These are phyloP conservation scores for Aspergillus saccharolyticus DNA, from an alignment of 495 filamentous ascomycete genomes.

Conservation along the genomic window DNA sequence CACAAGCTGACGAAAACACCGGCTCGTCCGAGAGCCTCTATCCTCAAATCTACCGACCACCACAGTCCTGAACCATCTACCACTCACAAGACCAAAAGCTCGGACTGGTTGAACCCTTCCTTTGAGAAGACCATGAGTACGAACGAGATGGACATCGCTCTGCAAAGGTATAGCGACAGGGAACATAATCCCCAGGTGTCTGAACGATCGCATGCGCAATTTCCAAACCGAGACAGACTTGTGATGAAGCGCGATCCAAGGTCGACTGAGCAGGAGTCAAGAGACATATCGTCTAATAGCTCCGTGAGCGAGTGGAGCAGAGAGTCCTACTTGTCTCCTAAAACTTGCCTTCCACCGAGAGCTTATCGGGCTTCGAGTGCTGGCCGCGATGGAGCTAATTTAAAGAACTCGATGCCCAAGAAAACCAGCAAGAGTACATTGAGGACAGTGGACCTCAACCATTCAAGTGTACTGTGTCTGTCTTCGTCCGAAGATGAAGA, in stretches of 20 bases:
- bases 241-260: conserved; percentile 16
- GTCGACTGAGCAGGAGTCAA: conserved; percentile 15
- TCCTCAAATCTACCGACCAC: neutral
- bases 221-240: conserved; percentile 25
- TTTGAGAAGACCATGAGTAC: conserved; percentile 33
- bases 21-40: conserved; percentile 13
- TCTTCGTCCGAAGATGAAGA: conserved; percentile 55
- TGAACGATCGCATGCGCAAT: conserved; percentile 10
- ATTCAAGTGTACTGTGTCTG: conserved; percentile 50
- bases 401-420: conserved; percentile 28
- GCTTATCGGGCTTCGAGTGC: conserved; percentile 10
- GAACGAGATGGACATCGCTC: conserved; percentile 36
- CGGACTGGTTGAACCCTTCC: conserved; percentile 27
- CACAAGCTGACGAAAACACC: conserved; percentile 29
- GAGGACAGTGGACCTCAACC: conserved; percentile 43
- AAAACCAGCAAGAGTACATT: conserved; percentile 43
- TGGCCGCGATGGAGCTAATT: conserved; percentile 8
- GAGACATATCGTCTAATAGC: conserved; percentile 17
- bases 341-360: conserved; percentile 3
- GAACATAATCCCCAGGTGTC: conserved; percentile 11
- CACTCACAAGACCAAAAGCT: conserved; percentile 19
- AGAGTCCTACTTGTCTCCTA: conserved; percentile 23
- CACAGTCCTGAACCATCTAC: conserved; percentile 15
- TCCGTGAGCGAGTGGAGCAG: conserved; percentile 20
- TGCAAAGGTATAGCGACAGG: conserved; percentile 30